Base-by-base conservation (phyloP, 352 stramenopile genomes). In the Plasmopara muralis region DNA sequence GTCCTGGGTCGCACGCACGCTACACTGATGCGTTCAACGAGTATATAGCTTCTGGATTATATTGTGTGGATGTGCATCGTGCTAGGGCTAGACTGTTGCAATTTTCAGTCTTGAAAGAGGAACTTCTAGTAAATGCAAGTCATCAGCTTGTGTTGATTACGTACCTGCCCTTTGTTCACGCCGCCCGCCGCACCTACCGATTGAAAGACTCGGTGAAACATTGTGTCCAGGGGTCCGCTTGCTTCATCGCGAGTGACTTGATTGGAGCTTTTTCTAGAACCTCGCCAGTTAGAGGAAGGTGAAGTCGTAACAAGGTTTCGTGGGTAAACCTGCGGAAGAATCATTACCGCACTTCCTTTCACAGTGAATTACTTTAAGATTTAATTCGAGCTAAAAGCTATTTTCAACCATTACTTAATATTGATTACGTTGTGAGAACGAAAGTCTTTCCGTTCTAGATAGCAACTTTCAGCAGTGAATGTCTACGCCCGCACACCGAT, bases 401-500 rank as follows among this genome's bases (percentile, higher is more conserved):
- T 54, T 60, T 84, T 73, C 70, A 90, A 55, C 53, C 50, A 42
- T 62, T 62, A 20, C 6, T 50, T 45, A 55, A 33, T 45, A 55
- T 47, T 61, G 47, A 55, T 34, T 55, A 50, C 55, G 55, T 39
- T 61, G 45, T 55, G 39, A 46, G 47, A 60, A 61, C 48, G 50
- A 55, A 61, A 61, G 53, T n/a, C 79, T 76, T 70, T 77, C 89
- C 77, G 91, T 93, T 74, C 83, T 78, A 83, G 72, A 61, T 51
- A 52, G 43, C 54, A 61, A 61, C 41, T 61, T 60, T 55, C 53
- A 55, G 45, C 44, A 81, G 86, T 85, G 74, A 43, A 53, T 63
- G 55, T 54, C 43, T 55, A 55, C 78, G 83, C 70, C 89, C 70
- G 65, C 70, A 88, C 72, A 90, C 86, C 77, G 72, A 90, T 93